A percentile compares a stretch with the other conserved stretches of the same genome.
phyloP scores from a whole-genome alignment of 2,329 filamentous ascomycete genomes.

The Fusarium nurragi region DNA sequence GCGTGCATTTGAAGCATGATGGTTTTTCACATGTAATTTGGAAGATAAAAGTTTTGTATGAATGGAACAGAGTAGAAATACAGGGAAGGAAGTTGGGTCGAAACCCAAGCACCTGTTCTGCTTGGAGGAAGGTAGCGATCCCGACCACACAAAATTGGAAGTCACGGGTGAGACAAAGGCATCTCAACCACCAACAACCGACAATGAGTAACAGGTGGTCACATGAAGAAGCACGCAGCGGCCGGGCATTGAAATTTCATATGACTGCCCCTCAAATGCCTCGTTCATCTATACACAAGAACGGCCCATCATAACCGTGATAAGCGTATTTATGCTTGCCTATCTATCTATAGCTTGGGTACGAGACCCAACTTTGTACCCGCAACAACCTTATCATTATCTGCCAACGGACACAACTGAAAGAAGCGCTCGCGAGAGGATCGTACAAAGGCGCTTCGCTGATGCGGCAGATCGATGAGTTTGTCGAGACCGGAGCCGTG shows the following conservation, averaged over 20 bases:
- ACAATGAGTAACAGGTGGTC: too few species aligned
- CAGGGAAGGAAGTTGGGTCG: not conserved
- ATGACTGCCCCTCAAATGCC: not conserved
- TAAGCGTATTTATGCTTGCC: too few species aligned
- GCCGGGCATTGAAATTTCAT: not conserved
- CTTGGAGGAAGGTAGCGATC: not conserved
- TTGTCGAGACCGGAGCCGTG: constrained; percentile 78
- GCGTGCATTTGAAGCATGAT: constrained; percentile 3
- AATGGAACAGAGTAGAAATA: not conserved
- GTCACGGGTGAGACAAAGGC: not conserved
- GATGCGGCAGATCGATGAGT: constrained; percentile 76
- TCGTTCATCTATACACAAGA: not conserved
- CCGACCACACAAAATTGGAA: not conserved
- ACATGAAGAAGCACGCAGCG: too few species aligned
- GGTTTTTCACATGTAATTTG: not conserved
- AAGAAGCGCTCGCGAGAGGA: constrained; percentile 76
- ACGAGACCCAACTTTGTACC: constrained; percentile 63
- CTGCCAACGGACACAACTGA: constrained; percentile 68
- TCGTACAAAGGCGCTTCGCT: constrained; percentile 73
- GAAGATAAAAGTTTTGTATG: not conserved
- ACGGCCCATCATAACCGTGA: not conserved
- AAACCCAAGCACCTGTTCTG: not conserved
- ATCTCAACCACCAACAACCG: too few species aligned
- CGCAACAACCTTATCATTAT: constrained; percentile 65
- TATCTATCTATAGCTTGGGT: constrained; percentile 59